These are phyloP conservation scores for Salix dunnii DNA, from an alignment of 345 rosid genomes.

Conservation along the genomic window DNA sequence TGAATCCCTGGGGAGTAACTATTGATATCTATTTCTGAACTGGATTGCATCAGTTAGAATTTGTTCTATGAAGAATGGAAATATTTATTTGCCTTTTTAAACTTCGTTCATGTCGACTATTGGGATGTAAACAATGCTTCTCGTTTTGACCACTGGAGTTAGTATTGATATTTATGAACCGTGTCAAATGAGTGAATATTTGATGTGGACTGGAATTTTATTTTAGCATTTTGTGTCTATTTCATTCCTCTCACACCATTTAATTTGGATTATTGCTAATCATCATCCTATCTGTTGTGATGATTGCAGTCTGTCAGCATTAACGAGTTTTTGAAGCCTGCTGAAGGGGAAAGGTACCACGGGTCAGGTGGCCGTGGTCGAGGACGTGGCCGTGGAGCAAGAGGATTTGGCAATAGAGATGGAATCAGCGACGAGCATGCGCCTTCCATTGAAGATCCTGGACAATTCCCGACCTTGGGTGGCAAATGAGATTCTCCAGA, in stretches of 20 bases:
- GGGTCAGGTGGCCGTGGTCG: constrained; percentile 44
- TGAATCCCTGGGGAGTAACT: not conserved
- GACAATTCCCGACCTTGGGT: constrained; percentile 72
- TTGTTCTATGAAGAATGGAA: not conserved
- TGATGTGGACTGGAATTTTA: not conserved
- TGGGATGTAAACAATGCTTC: no score
- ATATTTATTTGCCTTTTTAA: no score
- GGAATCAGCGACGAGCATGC: constrained; percentile 28
- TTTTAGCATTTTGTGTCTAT: no score
- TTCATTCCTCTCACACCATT: not conserved
- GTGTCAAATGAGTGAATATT: not conserved
- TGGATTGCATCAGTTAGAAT: not conserved
- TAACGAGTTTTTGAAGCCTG: constrained; percentile 70
- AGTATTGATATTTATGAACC: not conserved
- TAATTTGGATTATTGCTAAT: not conserved
- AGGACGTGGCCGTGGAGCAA: constrained; percentile 43
- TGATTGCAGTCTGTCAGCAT: constrained; percentile 51
- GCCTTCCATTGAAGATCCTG: constrained; percentile 59
- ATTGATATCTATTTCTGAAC: not conserved
- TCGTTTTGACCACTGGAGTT: not conserved
- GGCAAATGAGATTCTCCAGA: constrained; percentile 41
- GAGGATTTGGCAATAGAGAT: constrained; percentile 36
- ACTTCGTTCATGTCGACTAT: no score
- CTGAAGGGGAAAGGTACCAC: constrained; percentile 47
- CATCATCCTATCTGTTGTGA: not conserved